Evolutionary conservation across 805 yeast genomes (phyloP).

Genomic region (Yarrowia divulgata): DNA sequence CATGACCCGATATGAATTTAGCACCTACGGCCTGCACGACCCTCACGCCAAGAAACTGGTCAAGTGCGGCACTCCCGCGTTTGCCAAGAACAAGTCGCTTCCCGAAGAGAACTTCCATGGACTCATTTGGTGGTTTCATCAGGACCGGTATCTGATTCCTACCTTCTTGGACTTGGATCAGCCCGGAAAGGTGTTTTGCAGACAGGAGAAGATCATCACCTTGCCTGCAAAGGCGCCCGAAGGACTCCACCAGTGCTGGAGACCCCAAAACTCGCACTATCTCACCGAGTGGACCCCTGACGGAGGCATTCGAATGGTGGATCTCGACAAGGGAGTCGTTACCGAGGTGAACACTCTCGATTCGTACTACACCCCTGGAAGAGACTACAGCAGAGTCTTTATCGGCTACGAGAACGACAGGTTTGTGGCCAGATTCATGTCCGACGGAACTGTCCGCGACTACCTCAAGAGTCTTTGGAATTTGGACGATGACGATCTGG

Average conservation of each 20-base stretch:
- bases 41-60: neutral
- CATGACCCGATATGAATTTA: neutral
- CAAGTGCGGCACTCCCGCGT: neutral
- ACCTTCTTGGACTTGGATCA: neutral
- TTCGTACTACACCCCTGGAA: too few species aligned
- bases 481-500: neutral
- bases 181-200: neutral
- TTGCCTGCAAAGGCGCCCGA: neutral
- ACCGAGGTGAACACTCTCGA: neutral
- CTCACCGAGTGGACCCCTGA: neutral
- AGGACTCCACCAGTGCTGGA: neutral
- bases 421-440: neutral
- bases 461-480: neutral
- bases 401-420: neutral
- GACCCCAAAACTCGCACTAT: neutral
- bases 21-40: neutral
- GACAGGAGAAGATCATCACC: neutral
- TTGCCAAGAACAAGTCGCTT: neutral
- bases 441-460: neutral
- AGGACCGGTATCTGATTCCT: neutral
- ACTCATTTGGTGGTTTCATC: neutral
- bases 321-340: neutral
- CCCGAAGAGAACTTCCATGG: neutral
- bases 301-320: neutral
- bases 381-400: neutral